Evolutionary conservation across 345 rosid species (phyloP).

Genomic region (Carallia pectinifolia): DNA sequence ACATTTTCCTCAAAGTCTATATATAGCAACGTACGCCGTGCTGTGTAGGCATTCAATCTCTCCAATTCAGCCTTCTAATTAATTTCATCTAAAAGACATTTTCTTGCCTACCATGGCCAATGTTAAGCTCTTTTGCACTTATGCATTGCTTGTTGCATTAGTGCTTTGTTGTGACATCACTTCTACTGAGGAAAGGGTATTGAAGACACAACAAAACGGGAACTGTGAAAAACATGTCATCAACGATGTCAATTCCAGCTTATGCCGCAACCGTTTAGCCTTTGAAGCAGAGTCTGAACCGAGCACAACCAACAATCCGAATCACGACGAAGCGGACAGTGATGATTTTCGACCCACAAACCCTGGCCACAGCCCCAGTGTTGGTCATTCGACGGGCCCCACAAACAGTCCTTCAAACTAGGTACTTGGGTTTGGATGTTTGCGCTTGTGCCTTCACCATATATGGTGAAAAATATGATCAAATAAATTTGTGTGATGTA

Average conservation of each 20-base stretch:
- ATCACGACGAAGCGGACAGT: background rate
- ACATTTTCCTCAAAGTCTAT: conserved; percentile 22
- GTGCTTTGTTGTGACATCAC: conserved; percentile 21
- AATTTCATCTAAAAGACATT: background rate
- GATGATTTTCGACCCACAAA: conserved; percentile 45
- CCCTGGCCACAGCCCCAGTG: conserved; percentile 62
- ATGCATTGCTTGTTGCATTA: conserved; percentile 17
- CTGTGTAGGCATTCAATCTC: conserved; percentile 10
- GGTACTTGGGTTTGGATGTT: too few species aligned
- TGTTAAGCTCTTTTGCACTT: conserved; percentile 10
- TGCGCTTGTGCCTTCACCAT: too few species aligned
- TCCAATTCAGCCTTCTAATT: background rate
- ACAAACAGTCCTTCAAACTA: background rate
- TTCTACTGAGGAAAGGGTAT: conserved; percentile 23
- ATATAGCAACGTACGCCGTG: conserved; percentile 19
- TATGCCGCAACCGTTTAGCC: conserved; percentile 17
- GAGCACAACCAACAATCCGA: background rate
- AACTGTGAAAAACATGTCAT: background rate
- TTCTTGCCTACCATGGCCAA: conserved; percentile 19
- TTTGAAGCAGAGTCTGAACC: background rate
- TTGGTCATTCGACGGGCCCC: conserved; percentile 46
- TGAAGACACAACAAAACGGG: conserved; percentile 1
- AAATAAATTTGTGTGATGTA: too few species aligned
- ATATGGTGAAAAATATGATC: too few species aligned
- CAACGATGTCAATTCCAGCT: background rate